A percentile compares a stretch with the other conserved stretches of the same genome.
These are phyloP conservation scores for Argentina anserina DNA, from an alignment of 306 rosid genomes.

Conservation along the genomic window DNA sequence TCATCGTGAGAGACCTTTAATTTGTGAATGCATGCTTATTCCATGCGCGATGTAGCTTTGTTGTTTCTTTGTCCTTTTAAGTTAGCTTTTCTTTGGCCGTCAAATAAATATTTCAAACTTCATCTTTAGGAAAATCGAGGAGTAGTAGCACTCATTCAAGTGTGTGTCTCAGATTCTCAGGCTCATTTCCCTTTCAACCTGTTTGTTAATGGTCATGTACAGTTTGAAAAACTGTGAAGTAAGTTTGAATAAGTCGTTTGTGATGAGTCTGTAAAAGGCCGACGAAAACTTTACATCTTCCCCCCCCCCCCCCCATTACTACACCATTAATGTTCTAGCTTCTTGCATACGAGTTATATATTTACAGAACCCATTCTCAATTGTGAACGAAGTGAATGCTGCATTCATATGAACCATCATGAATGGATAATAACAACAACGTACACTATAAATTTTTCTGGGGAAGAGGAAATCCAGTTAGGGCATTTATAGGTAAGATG, in stretches of 20 bases:
- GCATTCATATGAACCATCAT: conserved; percentile 6
- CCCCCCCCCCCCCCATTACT: conserved; percentile 23
- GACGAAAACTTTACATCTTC: conserved; percentile 27
- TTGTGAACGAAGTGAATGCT: conserved; percentile 31
- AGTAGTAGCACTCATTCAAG: conserved; percentile 6
- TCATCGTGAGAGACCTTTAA: neutral
- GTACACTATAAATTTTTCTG: conserved; percentile 38
- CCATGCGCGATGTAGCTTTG: neutral
- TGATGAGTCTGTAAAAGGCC: conserved; percentile 28
- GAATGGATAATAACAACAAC: conserved; percentile 25
- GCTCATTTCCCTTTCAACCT: conserved; percentile 20
- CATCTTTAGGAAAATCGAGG: conserved; percentile 15
- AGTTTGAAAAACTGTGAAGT: conserved; percentile 14
- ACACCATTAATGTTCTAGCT: conserved; percentile 33
- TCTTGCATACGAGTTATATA: conserved; percentile 29
- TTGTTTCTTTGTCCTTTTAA: neutral
- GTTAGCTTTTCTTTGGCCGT: conserved; percentile 13
- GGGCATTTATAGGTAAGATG: conserved; percentile 45
- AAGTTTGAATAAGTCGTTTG: conserved; percentile 22
- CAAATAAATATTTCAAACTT: conserved; percentile 21
- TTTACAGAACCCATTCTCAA: conserved; percentile 33
- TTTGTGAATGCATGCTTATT: neutral
- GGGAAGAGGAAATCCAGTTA: conserved; percentile 48
- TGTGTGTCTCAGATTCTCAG: conserved; percentile 13
- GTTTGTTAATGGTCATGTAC: conserved; percentile 15